Evolutionary conservation across 768 basidiomycete species (phyloP), one percentile per base, ranked within the genome.

Genomic region (Calocybe gangraenosa): DNA sequence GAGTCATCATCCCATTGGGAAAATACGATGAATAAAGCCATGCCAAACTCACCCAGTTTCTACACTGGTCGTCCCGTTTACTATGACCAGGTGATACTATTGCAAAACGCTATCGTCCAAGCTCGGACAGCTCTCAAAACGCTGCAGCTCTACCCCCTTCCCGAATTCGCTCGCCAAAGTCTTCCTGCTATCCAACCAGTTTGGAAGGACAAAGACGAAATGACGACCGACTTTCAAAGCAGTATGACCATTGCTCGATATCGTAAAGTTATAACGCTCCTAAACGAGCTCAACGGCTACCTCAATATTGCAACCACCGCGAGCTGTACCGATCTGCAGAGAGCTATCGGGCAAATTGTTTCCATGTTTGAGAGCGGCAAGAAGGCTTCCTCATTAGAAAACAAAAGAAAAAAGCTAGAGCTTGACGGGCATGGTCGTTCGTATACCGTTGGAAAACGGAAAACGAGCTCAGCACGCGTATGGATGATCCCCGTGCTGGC

Each of bases 401-500:
- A 73, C 65, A 65, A 76, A 36, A 67, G 75, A 64, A 71, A 78
- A 51, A 69, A 71, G 7, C 76, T 81, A 28, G 60, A 68, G 19
- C 65, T 90, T 42, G 94, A 97, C 62, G 68, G 75, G 36, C 75
- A 76, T 45, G 91, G 92, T n/a, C 74, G 94, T 47, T 82, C 84
- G n/a, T 90, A 91, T 59, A 88, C 88, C 0, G 59, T 87, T 39
- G 94, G 94, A 31, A 78, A 81, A 65, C 76, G 94, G 53, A 98
- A 98, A 67, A 91, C 91, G 48, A 90, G 88, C 55, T 71, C 84
- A 1, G 92, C 94, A 28, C 78, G 91, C 31, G 92, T 94, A 7
- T 98, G 94, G 94, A 86, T 95, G 71, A 87, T 96, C 49, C 79
- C 84, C 25, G 76, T 78, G 19, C 66, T 73, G 44, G 41, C 50